These are phyloP conservation scores for Yamagishiella unicocca DNA, from an alignment of 139 green algal species.

Conservation along the genomic window DNA sequence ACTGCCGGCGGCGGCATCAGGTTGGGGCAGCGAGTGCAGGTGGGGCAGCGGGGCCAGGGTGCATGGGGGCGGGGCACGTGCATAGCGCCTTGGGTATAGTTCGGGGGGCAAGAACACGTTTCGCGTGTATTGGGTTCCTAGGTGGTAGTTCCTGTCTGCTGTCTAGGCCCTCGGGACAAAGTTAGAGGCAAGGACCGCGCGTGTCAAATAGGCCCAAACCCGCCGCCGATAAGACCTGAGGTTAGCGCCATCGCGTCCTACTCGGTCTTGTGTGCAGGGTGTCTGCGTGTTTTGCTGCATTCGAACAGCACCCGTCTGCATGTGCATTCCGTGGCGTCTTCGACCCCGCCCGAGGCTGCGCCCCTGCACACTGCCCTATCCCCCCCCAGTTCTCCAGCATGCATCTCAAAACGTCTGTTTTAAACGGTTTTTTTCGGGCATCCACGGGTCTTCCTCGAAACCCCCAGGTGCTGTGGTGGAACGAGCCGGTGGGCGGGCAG, in stretches of 20 bases:
- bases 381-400: background rate
- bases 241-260: too few species aligned
- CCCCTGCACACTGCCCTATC: background rate
- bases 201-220: too few species aligned
- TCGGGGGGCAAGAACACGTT: background rate
- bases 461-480: slow-evolving; percentile 44
- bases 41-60: background rate
- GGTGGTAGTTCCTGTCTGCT: too few species aligned
- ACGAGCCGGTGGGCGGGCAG: background rate
- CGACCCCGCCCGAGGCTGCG: background rate
- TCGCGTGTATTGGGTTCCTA: background rate
- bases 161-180: too few species aligned
- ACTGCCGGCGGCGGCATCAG: background rate
- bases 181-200: too few species aligned
- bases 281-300: background rate
- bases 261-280: too few species aligned
- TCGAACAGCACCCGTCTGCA: background rate
- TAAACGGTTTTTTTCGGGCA: too few species aligned
- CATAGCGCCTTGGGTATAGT: background rate
- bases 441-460: too few species aligned
- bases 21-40: slow-evolving; percentile 3
- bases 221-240: too few species aligned
- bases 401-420: too few species aligned
- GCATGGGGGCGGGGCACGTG: background rate
- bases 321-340: background rate